A percentile compares a stretch with the other conserved stretches of the same genome.
Evolutionary conservation across 768 basidiomycete species (phyloP).

Genomic region (Tylopilus plumbeoviolaceoides): DNA sequence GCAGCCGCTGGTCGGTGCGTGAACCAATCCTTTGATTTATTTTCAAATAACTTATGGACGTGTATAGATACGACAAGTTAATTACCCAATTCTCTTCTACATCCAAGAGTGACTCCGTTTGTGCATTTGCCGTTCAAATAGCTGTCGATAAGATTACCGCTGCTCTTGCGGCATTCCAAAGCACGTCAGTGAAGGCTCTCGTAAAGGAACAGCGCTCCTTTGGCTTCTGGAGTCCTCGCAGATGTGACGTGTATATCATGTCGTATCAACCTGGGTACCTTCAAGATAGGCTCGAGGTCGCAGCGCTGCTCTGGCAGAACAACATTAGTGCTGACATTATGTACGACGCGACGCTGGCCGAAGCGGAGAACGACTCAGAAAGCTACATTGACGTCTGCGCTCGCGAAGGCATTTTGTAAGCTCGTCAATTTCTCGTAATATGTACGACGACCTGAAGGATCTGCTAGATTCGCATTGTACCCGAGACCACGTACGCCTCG

Average conservation of each 20-base stretch:
- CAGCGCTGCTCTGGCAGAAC: conserved; percentile 72
- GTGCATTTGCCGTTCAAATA: conserved; percentile 74
- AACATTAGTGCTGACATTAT: conserved; percentile 84
- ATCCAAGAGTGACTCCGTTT: conserved; percentile 48
- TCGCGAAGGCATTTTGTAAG: conserved; percentile 83
- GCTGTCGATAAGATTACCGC: conserved; percentile 74
- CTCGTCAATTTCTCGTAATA: conserved; percentile 3
- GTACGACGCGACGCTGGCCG: conserved; percentile 72
- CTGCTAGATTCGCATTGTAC: conserved; percentile 50
- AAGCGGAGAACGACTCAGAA: conserved; percentile 49
- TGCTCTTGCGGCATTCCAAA: conserved; percentile 66
- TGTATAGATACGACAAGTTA: conserved; percentile 64
- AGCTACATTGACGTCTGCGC: conserved; percentile 62
- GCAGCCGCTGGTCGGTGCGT: conserved; percentile 78
- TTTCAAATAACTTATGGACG: background rate
- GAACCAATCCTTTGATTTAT: background rate
- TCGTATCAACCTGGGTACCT: conserved; percentile 74
- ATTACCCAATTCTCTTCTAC: conserved; percentile 57
- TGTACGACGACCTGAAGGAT: conserved; percentile 35
- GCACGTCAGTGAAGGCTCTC: conserved; percentile 57
- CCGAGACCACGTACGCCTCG: conserved; percentile 51
- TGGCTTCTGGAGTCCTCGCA: conserved; percentile 85
- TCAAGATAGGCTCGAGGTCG: conserved; percentile 74
- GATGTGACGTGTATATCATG: conserved; percentile 84
- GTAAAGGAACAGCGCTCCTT: conserved; percentile 80